These are phyloP conservation scores for Psidium guajava DNA, from an alignment of 345 rosid species.

Conservation along the genomic window DNA sequence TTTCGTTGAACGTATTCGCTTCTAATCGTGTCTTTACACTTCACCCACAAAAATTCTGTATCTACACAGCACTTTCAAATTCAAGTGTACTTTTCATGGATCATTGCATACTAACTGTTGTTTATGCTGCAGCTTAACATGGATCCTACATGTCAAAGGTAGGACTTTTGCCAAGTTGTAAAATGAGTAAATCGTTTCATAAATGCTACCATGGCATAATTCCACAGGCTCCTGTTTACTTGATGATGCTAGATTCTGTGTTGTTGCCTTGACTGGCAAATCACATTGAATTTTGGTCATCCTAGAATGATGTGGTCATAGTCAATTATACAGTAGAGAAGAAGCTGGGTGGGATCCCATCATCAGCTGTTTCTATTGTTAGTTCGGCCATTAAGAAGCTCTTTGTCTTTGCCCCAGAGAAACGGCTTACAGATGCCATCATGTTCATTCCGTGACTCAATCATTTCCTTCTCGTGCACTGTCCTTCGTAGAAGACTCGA, in stretches of 20 bases:
- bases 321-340: not conserved
- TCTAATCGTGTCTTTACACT: not conserved
- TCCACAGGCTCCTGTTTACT: not conserved
- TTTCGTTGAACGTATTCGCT: not conserved
- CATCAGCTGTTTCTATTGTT: slow-evolving; percentile 1
- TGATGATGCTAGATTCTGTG: not conserved
- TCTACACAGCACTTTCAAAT: not conserved
- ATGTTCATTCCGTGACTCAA: slow-evolving; percentile 35
- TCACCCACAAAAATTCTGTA: not conserved
- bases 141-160: not conserved
- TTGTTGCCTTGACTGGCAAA: not conserved
- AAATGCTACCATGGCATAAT: not conserved
- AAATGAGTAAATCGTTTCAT: not conserved
- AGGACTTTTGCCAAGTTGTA: not conserved
- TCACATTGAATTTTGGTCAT: not conserved
- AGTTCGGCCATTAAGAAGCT: slow-evolving; percentile 1
- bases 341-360: not conserved
- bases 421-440: slow-evolving; percentile 1
- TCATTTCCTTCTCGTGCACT: slow-evolving; percentile 56
- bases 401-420: slow-evolving; percentile 2
- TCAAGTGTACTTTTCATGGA: not conserved
- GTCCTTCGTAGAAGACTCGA: slow-evolving; percentile 38
- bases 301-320: not conserved
- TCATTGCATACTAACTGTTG: not conserved
- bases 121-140: not conserved